Evolutionary conservation across 2,329 filamentous ascomycete species (phyloP).

Genomic region (Camptophora hylomeconis): DNA sequence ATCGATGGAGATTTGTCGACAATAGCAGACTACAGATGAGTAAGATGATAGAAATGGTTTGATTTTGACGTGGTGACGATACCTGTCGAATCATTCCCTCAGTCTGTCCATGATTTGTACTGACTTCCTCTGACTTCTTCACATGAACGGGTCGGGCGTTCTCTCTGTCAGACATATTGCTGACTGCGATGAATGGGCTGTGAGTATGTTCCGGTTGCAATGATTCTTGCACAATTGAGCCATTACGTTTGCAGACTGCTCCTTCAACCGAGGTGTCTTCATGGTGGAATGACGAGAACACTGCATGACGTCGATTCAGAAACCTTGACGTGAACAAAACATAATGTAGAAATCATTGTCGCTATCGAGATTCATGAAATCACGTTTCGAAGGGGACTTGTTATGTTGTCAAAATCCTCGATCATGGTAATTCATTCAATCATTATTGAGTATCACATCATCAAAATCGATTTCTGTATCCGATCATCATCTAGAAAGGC

Average conservation of each 20-base stretch:
- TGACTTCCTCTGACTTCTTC: slow-evolving; percentile 35
- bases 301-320: too few species aligned
- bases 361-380: too few species aligned
- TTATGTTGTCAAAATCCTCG: too few species aligned
- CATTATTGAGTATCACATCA: neutral
- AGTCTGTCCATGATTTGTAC: slow-evolving; percentile 32
- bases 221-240: neutral
- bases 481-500: neutral
- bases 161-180: slow-evolving; percentile 1
- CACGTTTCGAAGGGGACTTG: too few species aligned
- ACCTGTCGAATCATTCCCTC: slow-evolving; percentile 33
- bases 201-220: neutral
- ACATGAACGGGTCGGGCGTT: slow-evolving; percentile 35
- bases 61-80: too few species aligned
- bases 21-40: slow-evolving; percentile 39
- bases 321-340: too few species aligned
- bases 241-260: neutral
- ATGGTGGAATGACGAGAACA: neutral
- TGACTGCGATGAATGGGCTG: neutral
- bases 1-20: slow-evolving; percentile 51
- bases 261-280: neutral
- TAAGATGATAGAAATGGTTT: neutral
- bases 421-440: too few species aligned
- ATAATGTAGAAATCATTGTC: too few species aligned
- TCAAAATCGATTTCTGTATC: neutral